Conservation (phyloP, 257 asterid genomes). For the Plantago major region DNA sequence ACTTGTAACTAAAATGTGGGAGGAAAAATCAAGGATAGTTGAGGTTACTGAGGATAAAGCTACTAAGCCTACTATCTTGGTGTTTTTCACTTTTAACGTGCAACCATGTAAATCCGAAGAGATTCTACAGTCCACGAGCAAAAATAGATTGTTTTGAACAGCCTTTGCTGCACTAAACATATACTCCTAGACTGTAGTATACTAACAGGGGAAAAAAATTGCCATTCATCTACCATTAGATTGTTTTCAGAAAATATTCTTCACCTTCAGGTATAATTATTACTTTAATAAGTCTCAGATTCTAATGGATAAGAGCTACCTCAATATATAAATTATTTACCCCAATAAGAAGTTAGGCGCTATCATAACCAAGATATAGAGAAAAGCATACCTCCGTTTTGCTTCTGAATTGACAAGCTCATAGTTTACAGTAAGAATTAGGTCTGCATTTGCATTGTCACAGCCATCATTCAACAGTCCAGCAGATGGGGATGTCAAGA, state of each 20-base stretch:
- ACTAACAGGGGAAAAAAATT: background rate
- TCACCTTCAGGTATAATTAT: slow-evolving; percentile 9
- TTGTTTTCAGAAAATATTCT: background rate
- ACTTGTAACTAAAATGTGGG: too few relatives aligned
- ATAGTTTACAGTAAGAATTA: slow-evolving; percentile 72
- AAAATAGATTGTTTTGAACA: too few relatives aligned
- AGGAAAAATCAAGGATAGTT: too few relatives aligned
- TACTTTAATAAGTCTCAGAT: slow-evolving; percentile 17
- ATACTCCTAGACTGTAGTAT: too few relatives aligned
- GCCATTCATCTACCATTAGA: background rate
- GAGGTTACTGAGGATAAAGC: too few relatives aligned
- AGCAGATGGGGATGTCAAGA: slow-evolving; percentile 84
- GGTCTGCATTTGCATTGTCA: slow-evolving; percentile 91
- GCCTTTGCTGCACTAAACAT: too few relatives aligned
- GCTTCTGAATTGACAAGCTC: slow-evolving; percentile 62
- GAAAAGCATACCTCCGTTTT: slow-evolving; percentile 61
- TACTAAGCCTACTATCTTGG: too few relatives aligned
- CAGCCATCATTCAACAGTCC: slow-evolving; percentile 86
- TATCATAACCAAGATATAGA: slow-evolving; percentile 9
- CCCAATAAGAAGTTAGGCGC: slow-evolving; percentile 5
- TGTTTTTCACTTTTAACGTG: too few relatives aligned
- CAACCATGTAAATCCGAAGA: too few relatives aligned
- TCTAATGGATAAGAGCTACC: slow-evolving; percentile 5
- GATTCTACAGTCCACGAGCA: too few relatives aligned
- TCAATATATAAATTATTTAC: too few relatives aligned